Percentiles rank a stretch among this genome's conserved stretches.
These are phyloP conservation scores for Mariannaea elegans DNA, from an alignment of 2,329 filamentous ascomycete genomes.

Conservation along the genomic window DNA sequence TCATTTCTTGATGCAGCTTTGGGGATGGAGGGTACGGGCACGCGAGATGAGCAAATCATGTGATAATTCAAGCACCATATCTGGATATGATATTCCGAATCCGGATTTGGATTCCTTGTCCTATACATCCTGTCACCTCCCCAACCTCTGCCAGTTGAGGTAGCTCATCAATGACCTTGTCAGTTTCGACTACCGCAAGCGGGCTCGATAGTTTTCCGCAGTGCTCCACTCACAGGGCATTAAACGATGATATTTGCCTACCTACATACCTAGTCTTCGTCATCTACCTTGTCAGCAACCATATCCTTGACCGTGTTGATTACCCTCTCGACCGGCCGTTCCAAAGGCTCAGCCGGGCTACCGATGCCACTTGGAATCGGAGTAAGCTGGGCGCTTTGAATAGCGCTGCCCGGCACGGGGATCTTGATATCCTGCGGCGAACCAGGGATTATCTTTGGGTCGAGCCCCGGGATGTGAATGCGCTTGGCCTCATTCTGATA, in stretches of 20 bases:
- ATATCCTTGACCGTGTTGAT: constrained; percentile 60
- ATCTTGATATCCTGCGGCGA: constrained; percentile 86
- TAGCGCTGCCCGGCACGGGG: constrained; percentile 65
- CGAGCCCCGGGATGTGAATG: constrained; percentile 80
- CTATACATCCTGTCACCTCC: constrained; percentile 12
- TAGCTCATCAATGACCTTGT: constrained; percentile 9
- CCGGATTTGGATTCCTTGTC: constrained; percentile 3
- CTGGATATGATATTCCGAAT: constrained; percentile 29
- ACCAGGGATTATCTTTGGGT: constrained; percentile 74
- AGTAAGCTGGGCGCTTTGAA: constrained; percentile 50
- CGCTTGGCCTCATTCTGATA: constrained; percentile 97
- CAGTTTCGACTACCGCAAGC: constrained; percentile 3
- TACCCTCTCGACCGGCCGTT: constrained; percentile 58
- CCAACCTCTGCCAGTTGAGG: not conserved
- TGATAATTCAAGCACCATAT: constrained; percentile 30
- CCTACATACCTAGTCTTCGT: constrained; percentile 53
- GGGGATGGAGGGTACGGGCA: constrained; percentile 2
- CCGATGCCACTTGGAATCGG: constrained; percentile 59
- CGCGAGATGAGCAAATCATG: constrained; percentile 23
- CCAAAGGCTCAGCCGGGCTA: constrained; percentile 55
- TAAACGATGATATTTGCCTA: not conserved
- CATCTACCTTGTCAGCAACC: constrained; percentile 61
- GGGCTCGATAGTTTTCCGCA: not conserved
- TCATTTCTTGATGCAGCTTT: constrained; percentile 22
- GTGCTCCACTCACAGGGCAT: not conserved